Conservation (phyloP, 495 filamentous ascomycete genomes). For the Neurospora hispaniola region DNA sequence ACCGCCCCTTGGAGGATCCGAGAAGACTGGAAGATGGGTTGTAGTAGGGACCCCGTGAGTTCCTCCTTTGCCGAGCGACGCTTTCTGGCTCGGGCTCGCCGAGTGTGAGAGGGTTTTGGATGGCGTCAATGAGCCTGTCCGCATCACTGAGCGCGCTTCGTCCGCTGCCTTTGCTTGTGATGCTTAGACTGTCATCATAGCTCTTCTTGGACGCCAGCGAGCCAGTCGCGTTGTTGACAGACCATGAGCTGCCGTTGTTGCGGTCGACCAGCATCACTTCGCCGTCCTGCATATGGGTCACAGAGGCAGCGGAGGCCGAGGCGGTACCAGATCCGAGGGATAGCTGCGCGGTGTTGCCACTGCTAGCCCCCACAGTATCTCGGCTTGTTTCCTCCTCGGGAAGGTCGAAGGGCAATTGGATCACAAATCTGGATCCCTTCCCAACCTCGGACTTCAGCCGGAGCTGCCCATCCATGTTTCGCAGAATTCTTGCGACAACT, state of each 20-base stretch:
- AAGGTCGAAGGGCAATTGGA: conserved; percentile 58
- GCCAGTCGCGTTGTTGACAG: conserved; percentile 5
- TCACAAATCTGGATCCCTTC: conserved; percentile 72
- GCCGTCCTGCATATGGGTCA: conserved; percentile 21
- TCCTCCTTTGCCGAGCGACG: conserved; percentile 5
- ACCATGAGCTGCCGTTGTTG: conserved; percentile 14
- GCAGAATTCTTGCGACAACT: conserved; percentile 70
- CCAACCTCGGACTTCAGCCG: conserved; percentile 79
- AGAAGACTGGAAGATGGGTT: conserved; percentile 5
- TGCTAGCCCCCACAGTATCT: conserved; percentile 9
- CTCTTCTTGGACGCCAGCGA: conserved; percentile 18
- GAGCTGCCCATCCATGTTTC: conserved; percentile 87
- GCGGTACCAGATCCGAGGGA: conserved; percentile 5
- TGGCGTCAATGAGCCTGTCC: conserved; percentile 65
- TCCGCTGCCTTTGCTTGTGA: conserved; percentile 37
- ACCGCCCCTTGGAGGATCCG: conserved; percentile 13
- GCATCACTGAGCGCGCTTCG: conserved; percentile 56
- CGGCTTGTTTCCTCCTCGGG: conserved; percentile 33
- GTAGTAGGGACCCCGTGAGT: conserved; percentile 6
- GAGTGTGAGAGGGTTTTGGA: conserved; percentile 48
- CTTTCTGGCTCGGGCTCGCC: conserved; percentile 27
- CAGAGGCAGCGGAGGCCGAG: conserved; percentile 18
- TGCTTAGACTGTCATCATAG: conserved; percentile 36
- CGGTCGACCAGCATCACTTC: conserved; percentile 51
- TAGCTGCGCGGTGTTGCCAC: conserved; percentile 1